Conservation (phyloP, 1,284 basidiomycete species). For the Puccinia hordei region DNA sequence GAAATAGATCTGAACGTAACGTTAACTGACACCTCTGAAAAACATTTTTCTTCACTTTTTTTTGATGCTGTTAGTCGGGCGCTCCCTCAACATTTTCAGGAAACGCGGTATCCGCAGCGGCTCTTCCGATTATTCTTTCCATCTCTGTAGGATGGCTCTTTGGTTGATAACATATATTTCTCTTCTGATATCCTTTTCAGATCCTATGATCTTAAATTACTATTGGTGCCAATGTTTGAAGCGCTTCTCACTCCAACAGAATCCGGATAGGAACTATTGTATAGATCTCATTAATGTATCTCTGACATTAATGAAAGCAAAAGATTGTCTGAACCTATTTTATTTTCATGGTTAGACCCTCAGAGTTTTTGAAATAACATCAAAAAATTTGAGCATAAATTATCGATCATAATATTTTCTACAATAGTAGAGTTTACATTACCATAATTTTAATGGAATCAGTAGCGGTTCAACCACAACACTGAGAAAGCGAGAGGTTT, state of each 20-base stretch:
- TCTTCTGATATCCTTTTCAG: background rate
- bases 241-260: background rate
- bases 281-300: slow-evolving; percentile 5
- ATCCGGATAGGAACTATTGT: background rate
- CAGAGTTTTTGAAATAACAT: background rate
- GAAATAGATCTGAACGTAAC: background rate
- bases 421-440: no score
- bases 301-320: background rate
- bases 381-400: no score
- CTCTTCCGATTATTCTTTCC: slow-evolving; percentile 18
- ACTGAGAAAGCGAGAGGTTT: no score
- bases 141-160: slow-evolving; percentile 21
- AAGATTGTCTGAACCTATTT: background rate
- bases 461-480: no score
- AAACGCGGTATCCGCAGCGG: background rate
- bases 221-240: slow-evolving; percentile 2
- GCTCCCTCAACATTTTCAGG: background rate
- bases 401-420: no score
- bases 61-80: background rate
- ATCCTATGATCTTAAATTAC: background rate
- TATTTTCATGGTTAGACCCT: background rate
- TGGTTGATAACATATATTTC: background rate
- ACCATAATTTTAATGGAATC: no score
- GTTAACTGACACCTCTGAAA: background rate
- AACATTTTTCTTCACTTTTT: background rate